A percentile compares a stretch with the other conserved stretches of the same genome.
phyloP scores from a whole-genome alignment of 257 asterid species.

The Solanum etuberosum region DNA sequence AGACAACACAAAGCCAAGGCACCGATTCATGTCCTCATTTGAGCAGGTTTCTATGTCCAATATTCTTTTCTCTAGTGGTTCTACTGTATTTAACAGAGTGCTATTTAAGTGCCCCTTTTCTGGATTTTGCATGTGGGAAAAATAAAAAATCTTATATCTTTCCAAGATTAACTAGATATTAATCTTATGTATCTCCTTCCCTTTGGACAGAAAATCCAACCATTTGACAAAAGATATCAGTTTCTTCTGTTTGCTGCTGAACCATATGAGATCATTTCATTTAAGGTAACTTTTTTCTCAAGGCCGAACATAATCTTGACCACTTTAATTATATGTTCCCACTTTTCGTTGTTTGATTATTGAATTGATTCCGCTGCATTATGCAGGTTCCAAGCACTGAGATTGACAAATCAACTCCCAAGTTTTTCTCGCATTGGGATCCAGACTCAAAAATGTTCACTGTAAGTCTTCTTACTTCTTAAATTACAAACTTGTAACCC shows the following conservation, averaged over 20 bases:
- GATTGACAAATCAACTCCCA: conserved; percentile 94
- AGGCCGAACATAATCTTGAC: not conserved
- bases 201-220: conserved; percentile 59
- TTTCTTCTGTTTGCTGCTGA: conserved; percentile 91
- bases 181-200: not conserved
- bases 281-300: conserved; percentile 42
- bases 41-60: conserved; percentile 58
- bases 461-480: conserved; percentile 18
- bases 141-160: not conserved
- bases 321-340: not conserved
- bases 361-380: not conserved
- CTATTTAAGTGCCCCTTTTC: not conserved
- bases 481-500: not conserved
- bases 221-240: conserved; percentile 82
- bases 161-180: not conserved
- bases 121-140: not conserved
- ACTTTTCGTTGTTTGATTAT: not conserved
- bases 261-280: conserved; percentile 87
- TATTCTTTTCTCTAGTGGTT: not conserved
- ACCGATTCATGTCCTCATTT: conserved; percentile 95
- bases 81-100: not conserved
- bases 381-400: conserved; percentile 87
- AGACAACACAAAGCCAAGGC: conserved; percentile 93
- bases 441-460: conserved; percentile 98
- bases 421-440: conserved; percentile 98